Conservation (phyloP, 805 yeast genomes). For the Ogataea trehaloabstinens region DNA sequence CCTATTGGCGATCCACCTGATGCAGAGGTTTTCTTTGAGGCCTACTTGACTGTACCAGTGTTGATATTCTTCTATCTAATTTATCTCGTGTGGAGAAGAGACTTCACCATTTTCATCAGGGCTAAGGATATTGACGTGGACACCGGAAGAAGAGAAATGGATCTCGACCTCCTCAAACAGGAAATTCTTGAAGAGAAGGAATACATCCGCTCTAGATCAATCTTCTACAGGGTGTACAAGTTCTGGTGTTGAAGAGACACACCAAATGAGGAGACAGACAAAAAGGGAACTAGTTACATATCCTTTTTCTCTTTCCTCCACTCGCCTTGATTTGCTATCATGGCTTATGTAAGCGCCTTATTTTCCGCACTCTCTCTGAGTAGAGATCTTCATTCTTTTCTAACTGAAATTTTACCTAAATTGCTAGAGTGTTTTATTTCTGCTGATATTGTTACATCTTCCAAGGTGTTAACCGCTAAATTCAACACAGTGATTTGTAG, state of each 20-base stretch:
- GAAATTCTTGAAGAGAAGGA: constrained; percentile 59
- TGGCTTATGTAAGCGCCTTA: too few relatives aligned
- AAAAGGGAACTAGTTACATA: background rate
- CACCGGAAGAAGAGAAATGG: constrained; percentile 61
- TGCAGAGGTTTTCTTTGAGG: constrained; percentile 60
- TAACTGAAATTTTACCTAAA: too few relatives aligned
- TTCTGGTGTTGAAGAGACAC: constrained; percentile 58
- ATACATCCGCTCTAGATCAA: constrained; percentile 43
- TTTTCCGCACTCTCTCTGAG: too few relatives aligned
- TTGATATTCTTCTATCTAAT: constrained; percentile 46
- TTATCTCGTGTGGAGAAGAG: constrained; percentile 39
- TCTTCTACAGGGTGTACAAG: constrained; percentile 48
- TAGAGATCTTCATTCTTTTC: too few relatives aligned
- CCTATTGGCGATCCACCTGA: constrained; percentile 56
- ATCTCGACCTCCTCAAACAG: constrained; percentile 53
- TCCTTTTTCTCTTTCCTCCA: background rate
- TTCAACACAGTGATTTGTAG: too few relatives aligned
- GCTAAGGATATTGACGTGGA: constrained; percentile 56
- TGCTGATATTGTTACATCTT: too few relatives aligned
- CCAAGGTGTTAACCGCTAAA: too few relatives aligned
- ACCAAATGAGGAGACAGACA: too few relatives aligned
- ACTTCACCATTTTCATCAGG: constrained; percentile 43
- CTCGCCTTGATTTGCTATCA: too few relatives aligned
- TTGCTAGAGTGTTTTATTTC: too few relatives aligned
- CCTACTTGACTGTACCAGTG: constrained; percentile 65